Conservation (phyloP, 2,329 filamentous ascomycete species). For the Pseudocercospora pini-densiflorae region DNA sequence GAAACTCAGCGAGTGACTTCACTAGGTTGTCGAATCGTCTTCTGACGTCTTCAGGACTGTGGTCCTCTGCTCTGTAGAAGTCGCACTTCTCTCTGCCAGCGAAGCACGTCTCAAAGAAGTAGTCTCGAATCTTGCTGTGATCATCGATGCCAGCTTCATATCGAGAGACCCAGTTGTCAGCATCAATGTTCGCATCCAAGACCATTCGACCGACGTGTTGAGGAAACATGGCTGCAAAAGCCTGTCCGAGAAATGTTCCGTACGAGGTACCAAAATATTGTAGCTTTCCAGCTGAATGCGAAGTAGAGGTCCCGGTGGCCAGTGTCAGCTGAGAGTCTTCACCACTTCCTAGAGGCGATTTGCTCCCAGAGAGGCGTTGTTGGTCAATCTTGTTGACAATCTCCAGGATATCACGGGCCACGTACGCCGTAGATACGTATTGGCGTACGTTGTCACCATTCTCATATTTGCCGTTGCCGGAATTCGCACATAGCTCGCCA, state of each 20-base stretch:
- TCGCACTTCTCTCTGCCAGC: slow-evolving; percentile 16
- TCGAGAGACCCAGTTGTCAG: slow-evolving; percentile 34
- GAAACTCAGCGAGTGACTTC: slow-evolving; percentile 21
- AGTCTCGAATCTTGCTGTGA: slow-evolving; percentile 19
- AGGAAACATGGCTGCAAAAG: slow-evolving; percentile 18
- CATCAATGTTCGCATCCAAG: slow-evolving; percentile 38
- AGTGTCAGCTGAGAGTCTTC: slow-evolving; percentile 9
- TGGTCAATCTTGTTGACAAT: slow-evolving; percentile 19
- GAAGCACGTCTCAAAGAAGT: slow-evolving; percentile 24
- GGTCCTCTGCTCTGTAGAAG: slow-evolving; percentile 23
- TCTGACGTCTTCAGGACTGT: slow-evolving; percentile 21
- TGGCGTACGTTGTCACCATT: slow-evolving; percentile 28
- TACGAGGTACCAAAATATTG: slow-evolving; percentile 42
- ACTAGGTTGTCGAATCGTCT: slow-evolving; percentile 22
- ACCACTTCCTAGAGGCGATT: neutral
- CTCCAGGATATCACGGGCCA: slow-evolving; percentile 20
- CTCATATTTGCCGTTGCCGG: slow-evolving; percentile 39
- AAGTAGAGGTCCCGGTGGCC: neutral
- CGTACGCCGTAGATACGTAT: slow-evolving; percentile 42
- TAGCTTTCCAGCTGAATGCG: slow-evolving; percentile 14
- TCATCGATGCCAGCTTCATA: slow-evolving; percentile 29
- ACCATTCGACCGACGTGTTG: slow-evolving; percentile 20
- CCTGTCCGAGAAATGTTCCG: slow-evolving; percentile 19
- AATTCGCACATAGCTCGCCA: slow-evolving; percentile 33
- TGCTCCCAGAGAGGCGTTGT: neutral